These are phyloP conservation scores for Thermothelomyces thermophilus DNA, from an alignment of 2,329 filamentous ascomycete species.

Conservation along the genomic window DNA sequence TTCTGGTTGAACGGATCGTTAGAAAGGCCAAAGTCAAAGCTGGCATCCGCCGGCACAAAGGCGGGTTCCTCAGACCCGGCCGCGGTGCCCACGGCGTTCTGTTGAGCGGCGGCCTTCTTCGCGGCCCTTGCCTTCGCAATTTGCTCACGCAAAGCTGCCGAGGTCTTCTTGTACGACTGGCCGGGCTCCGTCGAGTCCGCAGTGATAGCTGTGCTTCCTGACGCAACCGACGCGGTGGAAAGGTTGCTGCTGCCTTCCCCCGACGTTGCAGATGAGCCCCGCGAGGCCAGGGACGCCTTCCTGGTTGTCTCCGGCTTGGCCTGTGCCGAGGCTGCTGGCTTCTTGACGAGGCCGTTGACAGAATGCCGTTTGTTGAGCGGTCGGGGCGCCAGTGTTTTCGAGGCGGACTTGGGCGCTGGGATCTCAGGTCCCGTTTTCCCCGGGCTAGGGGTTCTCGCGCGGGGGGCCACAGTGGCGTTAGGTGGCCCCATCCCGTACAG, in stretches of 20 bases:
- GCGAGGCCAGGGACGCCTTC: slow-evolving; percentile 36
- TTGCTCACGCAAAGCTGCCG: slow-evolving; percentile 74
- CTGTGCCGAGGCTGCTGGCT: slow-evolving; percentile 43
- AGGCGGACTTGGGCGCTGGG: slow-evolving; percentile 35
- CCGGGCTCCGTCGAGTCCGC: slow-evolving; percentile 31
- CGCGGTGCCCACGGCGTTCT: slow-evolving; percentile 24
- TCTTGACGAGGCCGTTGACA: slow-evolving; percentile 47
- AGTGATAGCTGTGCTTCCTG: slow-evolving; percentile 31
- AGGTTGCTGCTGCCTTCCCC: slow-evolving; percentile 30
- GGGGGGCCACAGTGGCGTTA: slow-evolving; percentile 26
- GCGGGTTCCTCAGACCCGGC: slow-evolving; percentile 29
- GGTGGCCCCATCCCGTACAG: slow-evolving; percentile 31
- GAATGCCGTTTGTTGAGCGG: slow-evolving; percentile 48
- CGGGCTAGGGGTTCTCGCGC: slow-evolving; percentile 35
- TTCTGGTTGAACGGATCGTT: slow-evolving; percentile 67
- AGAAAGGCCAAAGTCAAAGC: slow-evolving; percentile 52
- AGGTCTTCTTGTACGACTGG: slow-evolving; percentile 55
- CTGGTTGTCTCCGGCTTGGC: slow-evolving; percentile 29
- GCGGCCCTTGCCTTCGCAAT: slow-evolving; percentile 91
- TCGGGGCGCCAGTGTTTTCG: slow-evolving; percentile 42
- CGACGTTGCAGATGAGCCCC: slow-evolving; percentile 34
- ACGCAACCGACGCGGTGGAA: slow-evolving; percentile 33
- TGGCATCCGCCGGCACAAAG: slow-evolving; percentile 41
- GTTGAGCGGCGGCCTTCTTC: slow-evolving; percentile 51
- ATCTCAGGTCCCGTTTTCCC: slow-evolving; percentile 30